Evolutionary conservation across 345 rosid species (phyloP).

Genomic region (Brassica incana): DNA sequence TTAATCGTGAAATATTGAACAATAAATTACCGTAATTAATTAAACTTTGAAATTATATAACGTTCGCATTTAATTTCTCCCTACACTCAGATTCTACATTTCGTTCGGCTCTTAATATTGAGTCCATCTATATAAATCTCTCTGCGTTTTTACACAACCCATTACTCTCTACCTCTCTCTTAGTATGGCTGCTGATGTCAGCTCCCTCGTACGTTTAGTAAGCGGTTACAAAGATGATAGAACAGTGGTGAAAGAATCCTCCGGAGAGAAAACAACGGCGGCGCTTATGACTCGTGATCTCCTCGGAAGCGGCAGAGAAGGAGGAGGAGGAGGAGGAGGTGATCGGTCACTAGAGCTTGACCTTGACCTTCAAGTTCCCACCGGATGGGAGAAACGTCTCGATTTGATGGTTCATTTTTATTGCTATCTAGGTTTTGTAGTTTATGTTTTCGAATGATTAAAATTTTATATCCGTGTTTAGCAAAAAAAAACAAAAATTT

Average conservation of each 20-base stretch:
- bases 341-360: slow-evolving; percentile 70
- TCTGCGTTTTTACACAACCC: background rate
- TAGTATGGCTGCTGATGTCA: slow-evolving; percentile 63
- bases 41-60: slow-evolving; percentile 18
- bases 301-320: slow-evolving; percentile 45
- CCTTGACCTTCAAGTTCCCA: slow-evolving; percentile 83
- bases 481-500: too few relatives aligned
- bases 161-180: slow-evolving; percentile 6
- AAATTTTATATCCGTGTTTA: too few relatives aligned
- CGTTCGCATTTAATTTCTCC: slow-evolving; percentile 22
- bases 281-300: slow-evolving; percentile 68
- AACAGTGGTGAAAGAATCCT: slow-evolving; percentile 36
- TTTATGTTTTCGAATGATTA: slow-evolving; percentile 7
- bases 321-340: slow-evolving; percentile 6
- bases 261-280: slow-evolving; percentile 34
- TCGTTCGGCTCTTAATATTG: slow-evolving; percentile 1
- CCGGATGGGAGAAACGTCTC: slow-evolving; percentile 86
- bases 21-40: background rate
- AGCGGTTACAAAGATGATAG: slow-evolving; percentile 49
- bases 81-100: background rate
- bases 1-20: background rate
- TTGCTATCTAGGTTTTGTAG: background rate
- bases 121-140: slow-evolving; percentile 21
- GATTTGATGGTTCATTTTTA: slow-evolving; percentile 64
- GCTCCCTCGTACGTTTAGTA: slow-evolving; percentile 45